Conservation (phyloP, 192 early-diverging fungal genomes). For the Coemansia aciculifera region DNA sequence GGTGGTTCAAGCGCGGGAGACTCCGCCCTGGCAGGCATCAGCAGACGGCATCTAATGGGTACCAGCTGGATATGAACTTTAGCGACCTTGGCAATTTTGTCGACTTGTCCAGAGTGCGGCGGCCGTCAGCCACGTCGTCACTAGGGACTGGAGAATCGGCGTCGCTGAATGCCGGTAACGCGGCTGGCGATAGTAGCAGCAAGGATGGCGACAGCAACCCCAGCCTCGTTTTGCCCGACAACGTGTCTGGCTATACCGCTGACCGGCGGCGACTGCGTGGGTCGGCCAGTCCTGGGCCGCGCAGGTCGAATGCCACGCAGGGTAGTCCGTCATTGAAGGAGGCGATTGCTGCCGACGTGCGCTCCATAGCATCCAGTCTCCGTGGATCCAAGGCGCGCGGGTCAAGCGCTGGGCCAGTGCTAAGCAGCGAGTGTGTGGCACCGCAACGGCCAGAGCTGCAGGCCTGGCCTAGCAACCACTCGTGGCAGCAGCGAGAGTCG, state of each 20-base stretch:
- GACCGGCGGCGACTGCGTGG: constrained; percentile 35
- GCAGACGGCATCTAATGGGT: constrained; percentile 17
- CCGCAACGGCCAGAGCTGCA: constrained; percentile 26
- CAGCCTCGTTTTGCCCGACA: constrained; percentile 10
- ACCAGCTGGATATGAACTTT: constrained; percentile 57
- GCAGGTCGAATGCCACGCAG: constrained; percentile 24
- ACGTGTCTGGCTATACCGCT: constrained; percentile 17
- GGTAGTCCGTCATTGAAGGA: constrained; percentile 42
- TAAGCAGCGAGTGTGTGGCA: constrained; percentile 16
- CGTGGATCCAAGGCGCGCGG: constrained; percentile 31
- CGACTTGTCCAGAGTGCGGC: constrained; percentile 48
- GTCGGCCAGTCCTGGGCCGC: constrained; percentile 27
- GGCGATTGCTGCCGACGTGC: constrained; percentile 33
- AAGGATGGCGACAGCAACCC: constrained; percentile 21
- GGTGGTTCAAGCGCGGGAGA: constrained; percentile 49
- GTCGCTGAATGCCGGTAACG: constrained; percentile 29
- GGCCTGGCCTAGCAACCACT: constrained; percentile 29
- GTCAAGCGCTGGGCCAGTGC: constrained; percentile 33
- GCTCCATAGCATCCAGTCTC: constrained; percentile 50
- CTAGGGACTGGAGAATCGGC: constrained; percentile 43
- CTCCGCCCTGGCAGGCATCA: constrained; percentile 26
- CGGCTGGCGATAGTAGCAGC: constrained; percentile 33
- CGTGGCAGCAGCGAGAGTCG: constrained; percentile 43
- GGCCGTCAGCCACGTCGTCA: constrained; percentile 51
- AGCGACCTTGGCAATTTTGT: constrained; percentile 52